Percentiles rank a stretch among this genome's conserved stretches.
Evolutionary conservation across 345 rosid genomes (phyloP).

Genomic region (Barbarea vulgaris): DNA sequence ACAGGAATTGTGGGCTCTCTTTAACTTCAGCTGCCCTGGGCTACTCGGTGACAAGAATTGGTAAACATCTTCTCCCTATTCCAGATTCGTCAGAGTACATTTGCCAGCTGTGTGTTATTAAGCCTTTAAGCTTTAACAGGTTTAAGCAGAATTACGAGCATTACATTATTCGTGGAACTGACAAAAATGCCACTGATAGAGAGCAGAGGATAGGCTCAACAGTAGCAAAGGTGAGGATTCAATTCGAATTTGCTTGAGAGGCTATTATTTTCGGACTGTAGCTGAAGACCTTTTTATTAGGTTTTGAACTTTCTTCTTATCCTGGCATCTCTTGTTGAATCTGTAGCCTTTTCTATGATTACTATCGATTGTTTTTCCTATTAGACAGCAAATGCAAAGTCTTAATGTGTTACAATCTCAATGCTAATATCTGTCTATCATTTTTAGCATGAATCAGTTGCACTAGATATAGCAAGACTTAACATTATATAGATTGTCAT

Average conservation of each 20-base stretch:
- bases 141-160: conserved; percentile 82
- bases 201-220: conserved; percentile 87
- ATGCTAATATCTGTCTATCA: neutral
- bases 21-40: conserved; percentile 90
- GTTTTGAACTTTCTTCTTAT: conserved; percentile 8
- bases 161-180: conserved; percentile 83
- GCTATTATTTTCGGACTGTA: neutral
- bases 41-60: conserved; percentile 81
- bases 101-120: conserved; percentile 33
- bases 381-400: conserved; percentile 4
- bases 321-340: conserved; percentile 12
- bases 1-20: conserved; percentile 96
- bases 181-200: conserved; percentile 88
- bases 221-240: conserved; percentile 78
- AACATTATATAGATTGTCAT: neutral
- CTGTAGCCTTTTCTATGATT: conserved; percentile 6
- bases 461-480: neutral
- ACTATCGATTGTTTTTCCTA: conserved; percentile 1
- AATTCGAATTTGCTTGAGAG: conserved; percentile 9
- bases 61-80: conserved; percentile 46
- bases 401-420: conserved; percentile 6
- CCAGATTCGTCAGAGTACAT: conserved; percentile 15
- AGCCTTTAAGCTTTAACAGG: conserved; percentile 47
- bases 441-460: neutral
- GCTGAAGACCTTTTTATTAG: conserved; percentile 6